Percentiles rank a stretch among this genome's conserved stretches.
phyloP scores from a whole-genome alignment of 768 basidiomycete genomes.

The Bullera alba region DNA sequence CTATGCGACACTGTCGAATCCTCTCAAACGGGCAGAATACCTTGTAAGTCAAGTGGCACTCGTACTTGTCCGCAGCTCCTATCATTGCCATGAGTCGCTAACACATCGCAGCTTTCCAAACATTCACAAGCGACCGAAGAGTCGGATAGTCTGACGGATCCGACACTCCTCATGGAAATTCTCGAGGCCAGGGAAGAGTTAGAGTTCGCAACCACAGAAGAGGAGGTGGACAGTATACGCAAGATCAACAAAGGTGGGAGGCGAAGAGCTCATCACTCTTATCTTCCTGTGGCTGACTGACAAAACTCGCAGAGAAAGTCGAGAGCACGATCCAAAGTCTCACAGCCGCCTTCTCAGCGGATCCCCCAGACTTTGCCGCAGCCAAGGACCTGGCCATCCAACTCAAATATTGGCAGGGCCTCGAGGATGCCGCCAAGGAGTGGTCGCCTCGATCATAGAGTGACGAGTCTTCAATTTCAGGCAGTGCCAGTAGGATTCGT shows the following conservation, averaged over 20 bases:
- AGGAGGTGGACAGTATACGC: constrained; percentile 53
- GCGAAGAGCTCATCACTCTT: not conserved
- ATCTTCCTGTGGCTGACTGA: not conserved
- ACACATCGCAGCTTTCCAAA: constrained; percentile 49
- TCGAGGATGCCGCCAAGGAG: constrained; percentile 46
- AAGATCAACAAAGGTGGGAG: constrained; percentile 54
- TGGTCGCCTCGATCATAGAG: constrained; percentile 22
- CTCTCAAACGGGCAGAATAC: constrained; percentile 71
- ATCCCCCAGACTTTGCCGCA: constrained; percentile 53
- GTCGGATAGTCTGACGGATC: constrained; percentile 64
- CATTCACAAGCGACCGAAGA: constrained; percentile 60
- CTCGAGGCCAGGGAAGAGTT: constrained; percentile 73
- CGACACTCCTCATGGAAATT: constrained; percentile 64
- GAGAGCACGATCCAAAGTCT: constrained; percentile 51
- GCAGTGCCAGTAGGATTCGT: too few relatives aligned
- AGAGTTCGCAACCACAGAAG: constrained; percentile 56
- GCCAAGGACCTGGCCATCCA: constrained; percentile 60
- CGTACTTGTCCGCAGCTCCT: not conserved
- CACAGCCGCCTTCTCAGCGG: constrained; percentile 51
- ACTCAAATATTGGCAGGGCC: constrained; percentile 60
- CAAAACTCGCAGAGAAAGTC: constrained; percentile 52
- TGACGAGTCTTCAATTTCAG: too few relatives aligned
- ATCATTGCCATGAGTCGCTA: not conserved
- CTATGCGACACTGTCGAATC: constrained; percentile 66
- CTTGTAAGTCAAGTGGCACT: constrained; percentile 48